These are phyloP conservation scores for Colletotrichum sp. DNA, from an alignment of 2,329 filamentous ascomycete genomes.

Conservation along the genomic window DNA sequence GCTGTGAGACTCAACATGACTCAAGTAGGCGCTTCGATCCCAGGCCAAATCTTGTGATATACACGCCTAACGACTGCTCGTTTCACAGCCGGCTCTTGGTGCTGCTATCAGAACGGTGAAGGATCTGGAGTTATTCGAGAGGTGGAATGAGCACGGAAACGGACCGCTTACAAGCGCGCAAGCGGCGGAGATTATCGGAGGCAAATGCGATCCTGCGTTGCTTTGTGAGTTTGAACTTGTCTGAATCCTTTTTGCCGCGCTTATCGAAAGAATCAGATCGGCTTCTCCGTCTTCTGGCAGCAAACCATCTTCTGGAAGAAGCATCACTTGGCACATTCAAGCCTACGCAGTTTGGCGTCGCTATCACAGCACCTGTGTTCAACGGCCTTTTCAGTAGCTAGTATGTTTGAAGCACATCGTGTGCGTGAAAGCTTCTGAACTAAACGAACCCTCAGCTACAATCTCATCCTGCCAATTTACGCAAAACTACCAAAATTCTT, in stretches of 20 bases:
- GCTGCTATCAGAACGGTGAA: background rate
- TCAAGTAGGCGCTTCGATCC: background rate
- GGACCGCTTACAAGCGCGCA: background rate
- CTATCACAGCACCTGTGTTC: background rate
- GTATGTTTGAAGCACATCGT: background rate
- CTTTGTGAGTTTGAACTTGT: background rate
- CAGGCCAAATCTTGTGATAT: background rate
- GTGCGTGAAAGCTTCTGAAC: accelerated
- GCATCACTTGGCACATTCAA: background rate
- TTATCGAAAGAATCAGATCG: background rate
- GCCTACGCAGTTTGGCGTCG: background rate
- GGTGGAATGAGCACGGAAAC: background rate
- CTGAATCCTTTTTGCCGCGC: background rate
- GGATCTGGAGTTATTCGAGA: background rate
- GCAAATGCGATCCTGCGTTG: background rate
- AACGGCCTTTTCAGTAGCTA: background rate
- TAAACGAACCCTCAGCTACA: background rate
- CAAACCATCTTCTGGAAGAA: background rate
- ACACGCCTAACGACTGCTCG: background rate
- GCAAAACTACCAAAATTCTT: background rate
- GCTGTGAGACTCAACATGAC: background rate
- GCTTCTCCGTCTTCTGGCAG: background rate
- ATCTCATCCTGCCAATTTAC: background rate
- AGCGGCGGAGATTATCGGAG: background rate
- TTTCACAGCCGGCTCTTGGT: background rate